Percentiles rank a stretch among this genome's conserved stretches.
phyloP scores from a whole-genome alignment of 495 filamentous ascomycete genomes.

The Penicillium maclennaniae region DNA sequence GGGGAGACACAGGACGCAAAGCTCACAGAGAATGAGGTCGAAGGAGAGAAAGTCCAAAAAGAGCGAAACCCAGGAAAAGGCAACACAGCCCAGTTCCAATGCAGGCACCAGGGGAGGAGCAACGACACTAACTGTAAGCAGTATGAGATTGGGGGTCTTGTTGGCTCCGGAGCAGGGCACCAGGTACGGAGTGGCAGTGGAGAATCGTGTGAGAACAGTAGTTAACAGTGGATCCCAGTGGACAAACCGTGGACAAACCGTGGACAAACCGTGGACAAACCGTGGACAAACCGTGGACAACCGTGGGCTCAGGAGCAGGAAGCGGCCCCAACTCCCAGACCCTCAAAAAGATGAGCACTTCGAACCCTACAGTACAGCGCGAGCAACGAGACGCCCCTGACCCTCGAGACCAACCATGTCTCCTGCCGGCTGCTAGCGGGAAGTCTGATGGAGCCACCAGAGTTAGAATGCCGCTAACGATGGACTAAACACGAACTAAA shows the following conservation, averaged over 20 bases:
- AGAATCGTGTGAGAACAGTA: no score
- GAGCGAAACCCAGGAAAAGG: slow-evolving; percentile 11
- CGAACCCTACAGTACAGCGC: slow-evolving; percentile 2
- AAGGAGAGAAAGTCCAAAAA: slow-evolving; percentile 18
- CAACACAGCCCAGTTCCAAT: neutral
- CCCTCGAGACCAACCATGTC: neutral
- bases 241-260: neutral
- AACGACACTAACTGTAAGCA: slow-evolving; percentile 10
- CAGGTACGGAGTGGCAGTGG: neutral
- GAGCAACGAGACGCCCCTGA: slow-evolving; percentile 15
- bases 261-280: neutral
- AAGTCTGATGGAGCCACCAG: slow-evolving; percentile 8
- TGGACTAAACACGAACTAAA: neutral
- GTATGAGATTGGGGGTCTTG: slow-evolving; percentile 3
- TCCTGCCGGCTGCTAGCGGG: slow-evolving; percentile 3
- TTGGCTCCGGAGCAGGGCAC: neutral
- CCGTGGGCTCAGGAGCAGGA: slow-evolving; percentile 7
- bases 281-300: neutral
- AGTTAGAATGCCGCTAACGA: neutral
- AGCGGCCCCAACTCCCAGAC: slow-evolving; percentile 9
- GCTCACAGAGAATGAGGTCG: slow-evolving; percentile 27
- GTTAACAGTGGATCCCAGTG: no score
- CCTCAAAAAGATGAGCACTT: neutral
- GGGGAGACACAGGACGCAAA: slow-evolving; percentile 24
- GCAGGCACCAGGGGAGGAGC: slow-evolving; percentile 1